Evolutionary conservation across 441 rosid genomes (phyloP), one percentile per base, ranked within the genome.

Genomic region (Codiaeum variegatum): DNA sequence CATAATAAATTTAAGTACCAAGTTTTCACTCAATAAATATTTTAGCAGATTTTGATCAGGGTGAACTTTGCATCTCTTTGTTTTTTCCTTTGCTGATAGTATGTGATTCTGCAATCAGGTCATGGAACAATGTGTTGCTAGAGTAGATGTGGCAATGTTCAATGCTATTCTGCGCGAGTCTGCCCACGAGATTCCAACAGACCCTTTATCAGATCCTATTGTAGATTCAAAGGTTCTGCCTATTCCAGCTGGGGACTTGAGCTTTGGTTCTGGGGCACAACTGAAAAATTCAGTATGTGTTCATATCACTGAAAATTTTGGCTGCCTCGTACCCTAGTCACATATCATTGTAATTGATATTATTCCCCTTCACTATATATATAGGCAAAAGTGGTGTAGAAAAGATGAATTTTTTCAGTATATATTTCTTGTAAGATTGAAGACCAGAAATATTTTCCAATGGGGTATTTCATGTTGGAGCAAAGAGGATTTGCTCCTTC

Each of bases 241-340:
- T 68, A 94, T 94, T 66, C 88, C 88, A 31, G 85, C 96, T 66
- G 98, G 96, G 54, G 79, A 91, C 81, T 82, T 88, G 81, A 92
- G 97, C 88, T 94, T 91, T 72, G 93, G 98, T 73, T 88, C 98
- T 72, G 98, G 98, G 1, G 98, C 93, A 70, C 96, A 83, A 69
- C 88, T 94, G 28, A 94, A 91, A 84, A 91, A 89, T 75, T 85
- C 91, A 70, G 98, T 94, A 86, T 19, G 87, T 74, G 69, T 70
- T 56, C 49, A 11, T 18, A 38, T 40, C 46, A 51, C 28, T 59
- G 67, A 16, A 46, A 31, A 28, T 24, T 62, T 59, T 47, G 2
- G 49, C 52, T 47, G 55, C 31, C 66, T 63, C 64, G 32, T 23
- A 52, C 51, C 26, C 26, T 60, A 38, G 9, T 67, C 67, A 11